phyloP scores from a whole-genome alignment of 805 yeast species.

The Candida nitratophila region DNA sequence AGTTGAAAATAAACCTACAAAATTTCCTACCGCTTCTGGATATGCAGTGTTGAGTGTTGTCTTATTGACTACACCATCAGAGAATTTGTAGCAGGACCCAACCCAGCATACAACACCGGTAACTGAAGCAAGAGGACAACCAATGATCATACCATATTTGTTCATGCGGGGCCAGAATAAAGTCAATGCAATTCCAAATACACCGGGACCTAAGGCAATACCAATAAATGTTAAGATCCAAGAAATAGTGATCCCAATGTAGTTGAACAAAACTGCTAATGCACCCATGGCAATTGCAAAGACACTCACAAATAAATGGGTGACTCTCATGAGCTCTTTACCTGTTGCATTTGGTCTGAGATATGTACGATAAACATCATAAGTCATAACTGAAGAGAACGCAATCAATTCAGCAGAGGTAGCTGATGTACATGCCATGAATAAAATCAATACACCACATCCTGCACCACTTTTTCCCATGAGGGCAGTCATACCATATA shows the following conservation, averaged over 20 bases:
- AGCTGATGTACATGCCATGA: conserved; percentile 50
- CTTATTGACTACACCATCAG: conserved; percentile 18
- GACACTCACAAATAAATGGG: conserved; percentile 36
- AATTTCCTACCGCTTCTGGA: conserved; percentile 23
- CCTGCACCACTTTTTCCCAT: conserved; percentile 47
- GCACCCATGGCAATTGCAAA: conserved; percentile 29
- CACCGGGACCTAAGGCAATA: conserved; percentile 32
- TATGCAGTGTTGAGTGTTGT: conserved; percentile 16
- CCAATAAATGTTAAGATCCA: conserved; percentile 35
- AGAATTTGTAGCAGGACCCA: conserved; percentile 21
- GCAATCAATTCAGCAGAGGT: conserved; percentile 51
- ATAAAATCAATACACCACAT: conserved; percentile 38
- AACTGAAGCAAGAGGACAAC: conserved; percentile 45
- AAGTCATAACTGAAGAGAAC: conserved; percentile 41
- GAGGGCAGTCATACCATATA: conserved; percentile 44
- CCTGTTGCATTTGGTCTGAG: conserved; percentile 44
- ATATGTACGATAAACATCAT: conserved; percentile 46
- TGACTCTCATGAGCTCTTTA: conserved; percentile 35
- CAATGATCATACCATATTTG: conserved; percentile 21
- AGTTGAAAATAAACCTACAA: conserved; percentile 20
- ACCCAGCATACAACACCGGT: conserved; percentile 44
- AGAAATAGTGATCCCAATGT: conserved; percentile 33
- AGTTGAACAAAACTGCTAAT: conserved; percentile 31
- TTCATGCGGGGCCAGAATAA: conserved; percentile 30
- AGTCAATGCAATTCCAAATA: conserved; percentile 25